phyloP scores from a whole-genome alignment of 2,329 filamentous ascomycete species.

The Aspergillus phoenicis region DNA sequence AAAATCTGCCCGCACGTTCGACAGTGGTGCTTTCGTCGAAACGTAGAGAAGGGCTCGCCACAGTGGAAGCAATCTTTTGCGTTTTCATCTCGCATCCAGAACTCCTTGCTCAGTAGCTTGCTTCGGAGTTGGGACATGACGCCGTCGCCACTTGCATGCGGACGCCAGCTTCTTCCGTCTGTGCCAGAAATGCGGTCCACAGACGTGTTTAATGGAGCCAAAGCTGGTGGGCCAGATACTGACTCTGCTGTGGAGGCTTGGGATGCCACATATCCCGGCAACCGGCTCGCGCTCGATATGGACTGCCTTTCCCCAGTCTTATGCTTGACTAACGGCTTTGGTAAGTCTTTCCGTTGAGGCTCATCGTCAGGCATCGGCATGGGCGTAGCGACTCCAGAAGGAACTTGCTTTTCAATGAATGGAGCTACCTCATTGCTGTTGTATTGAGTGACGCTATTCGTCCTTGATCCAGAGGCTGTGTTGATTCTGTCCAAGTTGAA shows the following conservation, averaged over 20 bases:
- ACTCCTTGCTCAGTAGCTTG: conserved; percentile 89
- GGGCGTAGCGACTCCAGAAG: conserved; percentile 31
- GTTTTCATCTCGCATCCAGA: conserved; percentile 99
- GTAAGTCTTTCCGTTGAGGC: conserved; percentile 27
- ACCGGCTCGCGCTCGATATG: conserved; percentile 48
- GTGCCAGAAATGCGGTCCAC: conserved; percentile 25
- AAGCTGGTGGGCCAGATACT: conserved; percentile 47
- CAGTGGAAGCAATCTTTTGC: conserved; percentile 97
- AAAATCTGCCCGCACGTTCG: conserved; percentile 97
- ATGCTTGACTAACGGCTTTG: conserved; percentile 27
- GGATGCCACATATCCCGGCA: conserved; percentile 48
- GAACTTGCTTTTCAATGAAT: conserved; percentile 32
- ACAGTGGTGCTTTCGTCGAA: conserved; percentile 95
- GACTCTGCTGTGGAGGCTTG: conserved; percentile 47
- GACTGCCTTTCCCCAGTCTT: conserved; percentile 38
- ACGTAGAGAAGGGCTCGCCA: conserved; percentile 86
- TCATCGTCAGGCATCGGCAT: conserved; percentile 37
- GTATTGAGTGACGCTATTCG: conserved; percentile 35
- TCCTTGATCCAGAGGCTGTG: conserved; percentile 27
- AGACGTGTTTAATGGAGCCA: conserved; percentile 35
- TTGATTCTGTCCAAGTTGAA: conserved; percentile 31
- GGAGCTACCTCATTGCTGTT: conserved; percentile 29
- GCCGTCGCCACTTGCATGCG: conserved; percentile 27
- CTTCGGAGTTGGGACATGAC: conserved; percentile 69
- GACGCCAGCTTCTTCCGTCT: conserved; percentile 24